Evolutionary conservation across 768 basidiomycete species (phyloP).

Genomic region (Daedaleopsis sinensis): DNA sequence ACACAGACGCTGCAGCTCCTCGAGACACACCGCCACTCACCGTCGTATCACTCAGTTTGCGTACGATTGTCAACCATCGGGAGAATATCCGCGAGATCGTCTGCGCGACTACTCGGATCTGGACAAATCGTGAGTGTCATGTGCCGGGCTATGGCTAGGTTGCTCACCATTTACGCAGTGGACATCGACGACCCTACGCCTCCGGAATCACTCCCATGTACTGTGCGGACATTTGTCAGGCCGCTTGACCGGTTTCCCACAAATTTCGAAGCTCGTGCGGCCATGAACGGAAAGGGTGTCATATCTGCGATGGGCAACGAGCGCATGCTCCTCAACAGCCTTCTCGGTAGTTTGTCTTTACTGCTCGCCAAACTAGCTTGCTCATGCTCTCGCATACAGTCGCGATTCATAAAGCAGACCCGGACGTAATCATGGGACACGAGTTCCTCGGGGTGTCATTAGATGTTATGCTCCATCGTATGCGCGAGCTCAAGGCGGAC

Average conservation of each 20-base stretch:
- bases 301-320: conserved; percentile 83
- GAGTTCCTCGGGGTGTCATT: conserved; percentile 90
- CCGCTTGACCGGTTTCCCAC: conserved; percentile 87
- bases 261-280: conserved; percentile 76
- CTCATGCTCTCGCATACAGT: conserved; percentile 41
- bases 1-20: conserved; percentile 68
- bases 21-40: conserved; percentile 88
- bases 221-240: conserved; percentile 86
- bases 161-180: conserved; percentile 47
- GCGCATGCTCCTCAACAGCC: conserved; percentile 78
- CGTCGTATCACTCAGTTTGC: conserved; percentile 83
- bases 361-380: conserved; percentile 4
- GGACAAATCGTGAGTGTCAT: conserved; percentile 66
- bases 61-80: conserved; percentile 91
- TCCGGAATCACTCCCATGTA: conserved; percentile 82
- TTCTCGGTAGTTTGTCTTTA: conserved; percentile 58
- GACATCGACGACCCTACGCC: conserved; percentile 91
- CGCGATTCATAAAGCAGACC: conserved; percentile 83
- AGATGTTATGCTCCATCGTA: conserved; percentile 88
- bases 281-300: conserved; percentile 60
- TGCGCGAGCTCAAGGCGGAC: conserved; percentile 88
- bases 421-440: conserved; percentile 93
- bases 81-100: conserved; percentile 95
- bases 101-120: conserved; percentile 80
- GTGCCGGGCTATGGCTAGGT: not conserved